phyloP scores from a whole-genome alignment of 225 moss, liverwort and hornwort species.

The Sphagnum contortum region DNA sequence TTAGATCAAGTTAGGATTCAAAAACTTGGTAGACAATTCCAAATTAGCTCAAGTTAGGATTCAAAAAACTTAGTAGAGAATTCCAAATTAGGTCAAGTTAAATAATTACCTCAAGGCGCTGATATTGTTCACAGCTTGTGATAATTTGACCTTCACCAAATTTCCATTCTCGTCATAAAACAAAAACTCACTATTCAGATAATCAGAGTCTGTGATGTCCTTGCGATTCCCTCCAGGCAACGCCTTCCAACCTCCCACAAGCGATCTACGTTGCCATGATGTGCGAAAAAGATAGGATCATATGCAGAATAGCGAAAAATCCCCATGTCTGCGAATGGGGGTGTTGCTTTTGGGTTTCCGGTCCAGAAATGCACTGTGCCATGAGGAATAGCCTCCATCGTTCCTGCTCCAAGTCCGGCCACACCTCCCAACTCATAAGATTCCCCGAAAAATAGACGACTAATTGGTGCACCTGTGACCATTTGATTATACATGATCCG shows the following conservation, averaged over 20 bases:
- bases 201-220: slow-evolving; percentile 24
- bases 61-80: too few species aligned
- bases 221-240: slow-evolving; percentile 15
- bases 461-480: slow-evolving; percentile 11
- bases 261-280: slow-evolving; percentile 24
- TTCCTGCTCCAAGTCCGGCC: slow-evolving; percentile 14
- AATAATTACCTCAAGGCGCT: too few species aligned
- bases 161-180: slow-evolving; percentile 54
- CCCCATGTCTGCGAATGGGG: slow-evolving; percentile 22
- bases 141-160: slow-evolving; percentile 29
- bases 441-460: slow-evolving; percentile 17
- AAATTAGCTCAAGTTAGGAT: too few species aligned
- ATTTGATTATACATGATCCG: slow-evolving; percentile 21
- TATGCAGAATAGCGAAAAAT: slow-evolving; percentile 18
- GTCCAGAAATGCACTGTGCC: slow-evolving; percentile 21
- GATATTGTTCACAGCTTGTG: slow-evolving; percentile 15
- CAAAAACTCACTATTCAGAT: slow-evolving; percentile 21
- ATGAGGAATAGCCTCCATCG: slow-evolving; percentile 33
- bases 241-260: slow-evolving; percentile 29
- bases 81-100: too few species aligned
- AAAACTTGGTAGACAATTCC: too few species aligned
- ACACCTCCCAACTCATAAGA: slow-evolving; percentile 15
- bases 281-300: slow-evolving; percentile 16
- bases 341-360: slow-evolving; percentile 2
- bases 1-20: too few species aligned